Evolutionary conservation across 805 yeast species (phyloP).

Genomic region (Candida maesae): DNA sequence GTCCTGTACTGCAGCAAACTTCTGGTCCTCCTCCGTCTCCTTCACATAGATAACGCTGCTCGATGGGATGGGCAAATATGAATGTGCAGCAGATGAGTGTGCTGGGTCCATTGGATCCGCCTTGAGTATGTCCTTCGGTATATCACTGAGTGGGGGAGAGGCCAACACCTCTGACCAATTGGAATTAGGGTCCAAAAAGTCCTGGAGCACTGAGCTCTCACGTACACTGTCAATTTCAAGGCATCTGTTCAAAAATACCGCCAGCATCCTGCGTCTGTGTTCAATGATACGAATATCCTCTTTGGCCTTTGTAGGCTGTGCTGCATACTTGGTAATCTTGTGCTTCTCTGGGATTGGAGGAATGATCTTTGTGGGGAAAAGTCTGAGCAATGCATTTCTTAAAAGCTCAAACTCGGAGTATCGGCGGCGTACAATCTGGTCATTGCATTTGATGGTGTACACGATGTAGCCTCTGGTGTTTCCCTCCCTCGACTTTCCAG

Average conservation of each 20-base stretch:
- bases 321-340: conserved; percentile 43
- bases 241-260: conserved; percentile 81
- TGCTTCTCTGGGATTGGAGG: conserved; percentile 96
- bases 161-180: conserved; percentile 78
- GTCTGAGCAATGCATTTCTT: conserved; percentile 61
- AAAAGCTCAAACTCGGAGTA: conserved; percentile 91
- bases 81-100: conserved; percentile 53
- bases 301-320: conserved; percentile 40
- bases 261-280: conserved; percentile 72
- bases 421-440: conserved; percentile 66
- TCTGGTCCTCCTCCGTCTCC: conserved; percentile 34
- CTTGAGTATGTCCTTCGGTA: conserved; percentile 51
- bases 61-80: conserved; percentile 59
- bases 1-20: conserved; percentile 39
- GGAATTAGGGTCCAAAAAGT: conserved; percentile 87
- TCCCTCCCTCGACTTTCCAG: conserved; percentile 83
- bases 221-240: conserved; percentile 52
- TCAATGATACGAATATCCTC: conserved; percentile 48
- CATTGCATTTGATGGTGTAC: conserved; percentile 70
- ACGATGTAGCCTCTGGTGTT: conserved; percentile 73
- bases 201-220: conserved; percentile 60
- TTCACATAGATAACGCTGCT: conserved; percentile 26
- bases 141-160: conserved; percentile 48
- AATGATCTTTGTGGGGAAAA: conserved; percentile 76
- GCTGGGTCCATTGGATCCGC: conserved; percentile 62